These are phyloP conservation scores for Aristolochia contorta DNA, from an alignment of 164 flowering plant genomes.

Conservation along the genomic window DNA sequence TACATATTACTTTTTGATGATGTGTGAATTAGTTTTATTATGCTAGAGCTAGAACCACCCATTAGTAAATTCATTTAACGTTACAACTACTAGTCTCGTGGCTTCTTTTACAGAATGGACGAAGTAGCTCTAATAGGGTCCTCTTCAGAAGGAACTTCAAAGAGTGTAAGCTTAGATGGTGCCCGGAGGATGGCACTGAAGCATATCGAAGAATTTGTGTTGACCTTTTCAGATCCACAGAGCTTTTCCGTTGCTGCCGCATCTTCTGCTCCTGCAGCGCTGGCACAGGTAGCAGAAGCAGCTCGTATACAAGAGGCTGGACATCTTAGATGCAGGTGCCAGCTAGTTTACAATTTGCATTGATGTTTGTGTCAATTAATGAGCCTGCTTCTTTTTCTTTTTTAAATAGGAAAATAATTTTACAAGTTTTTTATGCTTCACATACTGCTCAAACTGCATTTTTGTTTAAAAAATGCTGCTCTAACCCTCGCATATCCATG, in stretches of 20 bases:
- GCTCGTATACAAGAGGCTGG: slow-evolving; percentile 95
- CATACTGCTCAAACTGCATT: not conserved
- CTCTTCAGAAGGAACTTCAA: slow-evolving; percentile 58
- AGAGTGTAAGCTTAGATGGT: slow-evolving; percentile 65
- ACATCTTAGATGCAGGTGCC: slow-evolving; percentile 94
- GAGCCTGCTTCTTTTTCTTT: not conserved
- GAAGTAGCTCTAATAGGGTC: slow-evolving; percentile 52
- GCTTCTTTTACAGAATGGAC: slow-evolving; percentile 61
- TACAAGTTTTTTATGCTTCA: not conserved
- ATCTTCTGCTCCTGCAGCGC: slow-evolving; percentile 72
- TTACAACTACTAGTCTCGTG: not conserved
- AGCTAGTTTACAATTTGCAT: not conserved
- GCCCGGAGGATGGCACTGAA: slow-evolving; percentile 80
- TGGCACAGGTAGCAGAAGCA: slow-evolving; percentile 64
- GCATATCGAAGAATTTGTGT: slow-evolving; percentile 75
- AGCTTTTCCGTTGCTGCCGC: slow-evolving; percentile 72
- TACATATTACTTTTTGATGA: too few relatives aligned
- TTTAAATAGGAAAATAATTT: not conserved
- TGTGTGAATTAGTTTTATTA: too few relatives aligned
- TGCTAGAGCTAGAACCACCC: too few relatives aligned
- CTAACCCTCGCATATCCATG: not conserved
- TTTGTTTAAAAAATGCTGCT: too few relatives aligned
- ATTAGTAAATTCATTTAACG: too few relatives aligned
- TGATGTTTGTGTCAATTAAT: too few relatives aligned
- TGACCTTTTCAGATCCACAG: slow-evolving; percentile 60